Evolutionary conservation across 768 basidiomycete genomes (phyloP), one percentile per base, ranked within the genome.

Genomic region (Lepiota venenata): DNA sequence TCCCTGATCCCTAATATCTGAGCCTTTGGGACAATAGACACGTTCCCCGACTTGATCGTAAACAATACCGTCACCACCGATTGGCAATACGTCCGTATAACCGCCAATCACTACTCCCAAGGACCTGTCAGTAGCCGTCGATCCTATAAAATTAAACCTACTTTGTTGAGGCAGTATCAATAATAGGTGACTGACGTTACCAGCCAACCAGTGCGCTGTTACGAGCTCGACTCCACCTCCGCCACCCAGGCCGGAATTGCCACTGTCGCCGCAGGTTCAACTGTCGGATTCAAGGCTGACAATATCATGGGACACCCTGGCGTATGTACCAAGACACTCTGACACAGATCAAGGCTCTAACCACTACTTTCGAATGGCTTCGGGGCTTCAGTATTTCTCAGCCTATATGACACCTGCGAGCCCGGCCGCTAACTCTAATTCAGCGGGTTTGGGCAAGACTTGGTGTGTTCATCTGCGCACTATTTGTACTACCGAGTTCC

Each of bases 381-480:
- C 22, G 8, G 11, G 39, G 9, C 22, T 14, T 21, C 37, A 67
- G 68, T 71, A 66, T 42, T 66, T 69, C 56, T 70, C 68, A 16
- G 70, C 68, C 3, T 70, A 70, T 47, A 58, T 71, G 67, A 66
- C 60, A 8, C 48, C 65, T 8, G 70, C 70, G 3, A 59, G 52
- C 32, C 69, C 69, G 21, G 65, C 67, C 15, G 67, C 69, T 43
- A 70, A 71, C 53, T 71, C 69, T 39, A 66, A 65, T 52, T 62
- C 55, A 27, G 77, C 74, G n/a, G 77, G 74, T 7, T 65, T 70
- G 7, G 72, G 71, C n/a, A 69, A 65, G 54, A 74, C 71, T 14
- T 77, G 74, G 71, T 66, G 44, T 15, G 41, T 4, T 9, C 20
- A 18, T 5, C 21, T n/a, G 10, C 6, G 32, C 10, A 32, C 10